Evolutionary conservation across 345 rosid species (phyloP), one percentile per base, ranked within the genome.

Genomic region (Eucalyptus decipiens): DNA sequence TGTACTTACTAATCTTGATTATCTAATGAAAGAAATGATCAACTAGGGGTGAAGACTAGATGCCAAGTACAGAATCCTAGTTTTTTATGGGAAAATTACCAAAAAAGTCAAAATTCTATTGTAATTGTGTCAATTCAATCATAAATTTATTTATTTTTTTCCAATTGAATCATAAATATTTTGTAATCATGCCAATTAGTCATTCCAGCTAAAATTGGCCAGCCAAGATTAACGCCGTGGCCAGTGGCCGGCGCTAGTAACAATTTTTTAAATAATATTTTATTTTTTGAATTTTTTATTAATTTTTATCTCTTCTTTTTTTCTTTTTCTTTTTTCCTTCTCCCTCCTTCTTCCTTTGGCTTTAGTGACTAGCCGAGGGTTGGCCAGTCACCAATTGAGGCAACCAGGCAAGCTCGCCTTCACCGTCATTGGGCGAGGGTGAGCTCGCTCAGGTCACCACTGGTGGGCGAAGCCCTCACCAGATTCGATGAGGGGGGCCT

Each of bases 241-340:
- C 26, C 0, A 0, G 0, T 1, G 24, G 1, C 2, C 0, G 0
- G 1, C 0, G 0, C 2, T 2, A 0, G 4, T 1, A 52, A 52
- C 1, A 19, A 52, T 19, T 52, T 19, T 52, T 52, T 52, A 52
- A 49, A 52, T 19, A 52, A 8, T 52, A 19, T 52, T 52, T 19
- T 18, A 51, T 51, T 51, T 12, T 17, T 17, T 16, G 8, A 50
- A 50, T 2, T 51, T 51, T 51, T 19, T 7, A 7, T 7, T 1
- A 52, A 52, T 52, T 52, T 19, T 52, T 52, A 52, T 52, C 4
- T 18, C 1, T 52, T 52, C 4, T 18, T 3, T 52, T 51, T 52
- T 52, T 52, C 1, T 0, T 19, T 8, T 2, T 49, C 7, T 51
- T 51, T 51, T 51, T 52, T 19, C 2, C 26, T 21, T 4, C 26